These are phyloP conservation scores for Apodospora peruviana DNA, from an alignment of 495 filamentous ascomycete genomes.

Conservation along the genomic window DNA sequence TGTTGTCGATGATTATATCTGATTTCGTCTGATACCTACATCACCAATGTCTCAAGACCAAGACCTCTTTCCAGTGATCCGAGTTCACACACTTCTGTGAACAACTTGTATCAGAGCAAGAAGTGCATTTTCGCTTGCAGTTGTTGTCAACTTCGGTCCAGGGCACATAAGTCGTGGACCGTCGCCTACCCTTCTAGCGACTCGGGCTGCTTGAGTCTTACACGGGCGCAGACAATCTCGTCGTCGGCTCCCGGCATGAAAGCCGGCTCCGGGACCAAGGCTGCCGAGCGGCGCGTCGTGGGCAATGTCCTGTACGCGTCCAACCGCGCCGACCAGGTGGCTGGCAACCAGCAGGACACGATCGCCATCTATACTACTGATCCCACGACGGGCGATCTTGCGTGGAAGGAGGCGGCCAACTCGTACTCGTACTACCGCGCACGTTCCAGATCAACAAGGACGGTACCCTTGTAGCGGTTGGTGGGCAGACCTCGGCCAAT, in stretches of 20 bases:
- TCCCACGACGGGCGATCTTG: conserved; percentile 25
- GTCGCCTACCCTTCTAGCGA: conserved; percentile 27
- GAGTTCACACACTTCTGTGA: too few species aligned
- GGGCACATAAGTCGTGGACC: too few species aligned
- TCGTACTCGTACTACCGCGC: conserved; percentile 43
- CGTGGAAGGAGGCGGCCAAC: conserved; percentile 33
- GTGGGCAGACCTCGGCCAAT: conserved; percentile 55
- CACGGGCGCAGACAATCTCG: conserved; percentile 31
- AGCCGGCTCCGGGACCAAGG: conserved; percentile 33
- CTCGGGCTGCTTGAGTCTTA: conserved; percentile 26
- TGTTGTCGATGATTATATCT: too few species aligned
- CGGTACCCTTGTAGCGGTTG: conserved; percentile 58
- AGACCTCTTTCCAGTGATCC: too few species aligned
- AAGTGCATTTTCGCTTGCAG: too few species aligned
- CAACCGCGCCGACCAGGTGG: conserved; percentile 40
- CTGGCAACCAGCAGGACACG: conserved; percentile 34
- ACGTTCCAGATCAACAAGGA: conserved; percentile 60
- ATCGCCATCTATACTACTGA: conserved; percentile 33
- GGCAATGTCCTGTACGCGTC: conserved; percentile 38
- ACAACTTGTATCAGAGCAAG: too few species aligned
- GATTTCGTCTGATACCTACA: too few species aligned
- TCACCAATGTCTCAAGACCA: too few species aligned
- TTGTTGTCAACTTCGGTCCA: too few species aligned
- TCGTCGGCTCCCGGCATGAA: conserved; percentile 29
- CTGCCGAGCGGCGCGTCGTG: conserved; percentile 35